Evolutionary conservation across 768 basidiomycete genomes (phyloP), one percentile per base, ranked within the genome.

Genomic region (Hericium erinaceus): DNA sequence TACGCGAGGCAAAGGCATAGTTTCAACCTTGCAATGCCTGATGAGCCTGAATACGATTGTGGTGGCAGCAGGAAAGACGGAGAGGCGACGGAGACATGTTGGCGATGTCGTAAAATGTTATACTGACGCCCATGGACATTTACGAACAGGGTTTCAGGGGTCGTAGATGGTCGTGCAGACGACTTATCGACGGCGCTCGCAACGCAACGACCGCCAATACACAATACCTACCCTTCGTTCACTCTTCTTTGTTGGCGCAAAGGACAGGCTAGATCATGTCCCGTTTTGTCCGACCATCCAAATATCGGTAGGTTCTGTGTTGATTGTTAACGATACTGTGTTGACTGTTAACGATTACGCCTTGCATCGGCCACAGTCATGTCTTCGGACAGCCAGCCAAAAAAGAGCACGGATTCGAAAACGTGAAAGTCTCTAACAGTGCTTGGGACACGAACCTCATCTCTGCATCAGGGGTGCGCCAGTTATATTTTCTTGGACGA

Each of bases 361-460:
- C 39, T 44, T 33, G 40, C 39, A 15, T 10, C 46, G 28, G 4
- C 18, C 22, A 56, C 66, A 93, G 92, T 64, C 95, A 98, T 72
- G 92, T 95, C 69, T 98, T 89, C 69, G 94, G 92, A 37, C 89
- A 93, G 64, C 72, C 83, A 61, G 80, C 86, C 39, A 95, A 94
- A 77, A 92, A 90, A 68, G 89, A 92, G 69, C 77, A 89, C 63
- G 74, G 80, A 20, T 71, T 85, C 60, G 90, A 93, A 68, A 94
- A 92, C 61, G 75, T 92, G 63, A 93, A 93, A 70, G 79, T 92
- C 16, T 87, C 90, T 52, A 86, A 83, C 70, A 91, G 84, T 63
- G 94, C 95, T 9, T 98, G 92, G 93, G 95, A 98, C 70, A 98
- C 95, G 48, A 95, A 98, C 69, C 73, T 98, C 60, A 77, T 97